Conservation (phyloP, 2,329 filamentous ascomycete genomes). For the Stachybotrys chlorohalonatus region DNA sequence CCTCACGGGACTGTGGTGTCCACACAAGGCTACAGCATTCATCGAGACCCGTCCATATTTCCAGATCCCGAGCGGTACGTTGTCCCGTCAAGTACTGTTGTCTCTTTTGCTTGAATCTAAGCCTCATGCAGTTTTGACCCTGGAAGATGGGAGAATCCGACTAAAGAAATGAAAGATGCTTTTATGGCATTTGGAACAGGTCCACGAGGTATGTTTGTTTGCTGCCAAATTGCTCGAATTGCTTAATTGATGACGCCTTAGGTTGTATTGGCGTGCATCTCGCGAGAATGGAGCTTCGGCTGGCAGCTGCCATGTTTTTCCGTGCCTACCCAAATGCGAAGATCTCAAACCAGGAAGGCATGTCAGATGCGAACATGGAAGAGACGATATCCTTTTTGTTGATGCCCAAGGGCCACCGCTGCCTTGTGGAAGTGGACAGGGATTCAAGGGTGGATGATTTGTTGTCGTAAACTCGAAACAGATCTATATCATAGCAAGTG, state of each 20-base stretch:
- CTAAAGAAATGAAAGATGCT: neutral
- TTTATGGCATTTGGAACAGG: neutral
- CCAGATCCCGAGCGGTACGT: neutral
- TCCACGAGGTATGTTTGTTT: neutral
- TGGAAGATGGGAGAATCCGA: neutral
- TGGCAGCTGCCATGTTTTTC: constrained; percentile 43
- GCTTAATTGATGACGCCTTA: neutral
- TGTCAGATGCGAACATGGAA: constrained; percentile 6
- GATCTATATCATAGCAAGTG: too few species aligned
- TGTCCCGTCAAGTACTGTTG: too few species aligned
- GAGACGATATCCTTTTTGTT: neutral
- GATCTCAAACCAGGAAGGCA: constrained; percentile 21
- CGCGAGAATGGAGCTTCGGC: constrained; percentile 45
- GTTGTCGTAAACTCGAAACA: too few species aligned
- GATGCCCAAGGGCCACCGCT: neutral
- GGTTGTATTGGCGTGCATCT: constrained; percentile 41
- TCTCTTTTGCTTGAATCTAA: too few species aligned
- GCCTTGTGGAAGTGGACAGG: neutral
- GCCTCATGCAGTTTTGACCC: neutral
- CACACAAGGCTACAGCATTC: neutral
- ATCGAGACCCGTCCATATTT: neutral
- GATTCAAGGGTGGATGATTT: too few species aligned
- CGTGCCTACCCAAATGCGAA: constrained; percentile 28
- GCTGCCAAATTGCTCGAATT: neutral
- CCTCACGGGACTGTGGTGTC: neutral